Base-by-base conservation (phyloP, 2,329 filamentous ascomycete species). In the Alternaria rosae region DNA sequence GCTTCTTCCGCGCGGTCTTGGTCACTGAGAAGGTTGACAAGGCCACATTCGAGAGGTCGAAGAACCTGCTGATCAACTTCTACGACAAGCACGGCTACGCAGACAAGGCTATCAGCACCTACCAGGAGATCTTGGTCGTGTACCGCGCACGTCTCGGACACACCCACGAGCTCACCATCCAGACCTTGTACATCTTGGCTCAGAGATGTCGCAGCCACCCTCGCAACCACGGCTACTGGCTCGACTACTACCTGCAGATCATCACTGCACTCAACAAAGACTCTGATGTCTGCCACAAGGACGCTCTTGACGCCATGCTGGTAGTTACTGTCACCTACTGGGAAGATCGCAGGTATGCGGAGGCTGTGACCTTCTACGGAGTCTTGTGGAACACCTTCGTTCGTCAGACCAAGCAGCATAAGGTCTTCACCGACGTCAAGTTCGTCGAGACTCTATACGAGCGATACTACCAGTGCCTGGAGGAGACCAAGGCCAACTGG, bases 221-320 rank as follows among this genome's bases (percentile, higher is more conserved):
- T 9, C 72, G 78, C 20, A 81, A 82, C 53, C 75, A 84, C 51
- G 81, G 80, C 1, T 80, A 80, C 65, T 84, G 80, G 66, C 73
- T 83, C 42, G 82, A 81, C 54, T 82, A 82, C 61, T 83, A 85
- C 67, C 78, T 82, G 56, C 79, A 82, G 52, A 84, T 85, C 45
- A 79, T 83, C 13, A 78, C 75, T 1, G 80, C 73, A 1, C 68
- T 83, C 21, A 82, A 79, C 65, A 79, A 79, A 57, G 77, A 81
- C 43, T 75, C 74, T 7, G 72, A 79, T 17, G 65, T 77, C 1
- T 77, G 80, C 50, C 77, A 82, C 63, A 73, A 76, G 20, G 73
- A 79, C 59, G 79, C 81, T 0, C 68, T 82, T 26, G 79, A 80
- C 48, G 82, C 82, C 10, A 76, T 80, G 20, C 68, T 80, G 21